Percentiles rank a stretch among this genome's conserved stretches.
phyloP scores from a whole-genome alignment of 1,139 yeast species.

The Tardiomyces digboiensis region DNA sequence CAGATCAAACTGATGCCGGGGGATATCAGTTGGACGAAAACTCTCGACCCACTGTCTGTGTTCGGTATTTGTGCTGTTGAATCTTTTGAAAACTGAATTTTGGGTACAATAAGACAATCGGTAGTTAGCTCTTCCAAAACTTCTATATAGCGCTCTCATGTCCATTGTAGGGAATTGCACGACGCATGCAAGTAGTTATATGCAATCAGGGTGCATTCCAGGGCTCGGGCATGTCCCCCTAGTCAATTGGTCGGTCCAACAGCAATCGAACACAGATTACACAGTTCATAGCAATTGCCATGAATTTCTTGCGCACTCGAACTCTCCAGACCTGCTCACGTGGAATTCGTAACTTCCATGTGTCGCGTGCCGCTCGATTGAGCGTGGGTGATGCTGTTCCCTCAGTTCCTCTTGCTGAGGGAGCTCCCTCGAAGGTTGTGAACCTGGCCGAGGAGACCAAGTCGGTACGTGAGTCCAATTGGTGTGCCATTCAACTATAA shows the following conservation, averaged over 20 bases:
- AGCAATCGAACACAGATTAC: too few species aligned
- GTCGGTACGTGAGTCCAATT: constrained; percentile 9
- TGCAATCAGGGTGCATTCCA: too few species aligned
- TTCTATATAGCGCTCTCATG: too few species aligned
- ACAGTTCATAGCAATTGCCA: too few species aligned
- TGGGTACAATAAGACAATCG: too few species aligned
- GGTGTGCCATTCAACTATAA: too few species aligned
- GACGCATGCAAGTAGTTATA: too few species aligned
- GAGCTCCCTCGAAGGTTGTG: constrained; percentile 58
- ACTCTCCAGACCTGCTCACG: constrained; percentile 1
- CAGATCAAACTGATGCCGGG: constrained; percentile 40
- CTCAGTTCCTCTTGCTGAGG: constrained; percentile 42
- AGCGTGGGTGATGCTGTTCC: constrained; percentile 42
- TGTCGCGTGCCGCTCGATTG: constrained; percentile 18
- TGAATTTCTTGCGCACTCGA: not conserved
- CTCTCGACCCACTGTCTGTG: not conserved
- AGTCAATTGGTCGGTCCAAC: too few species aligned
- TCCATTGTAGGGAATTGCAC: too few species aligned
- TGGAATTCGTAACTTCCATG: constrained; percentile 15
- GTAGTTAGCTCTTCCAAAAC: too few species aligned
- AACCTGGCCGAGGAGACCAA: constrained; percentile 48
- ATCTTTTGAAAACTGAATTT: too few species aligned
- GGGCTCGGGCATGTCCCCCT: too few species aligned
- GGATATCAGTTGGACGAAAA: constrained; percentile 34
- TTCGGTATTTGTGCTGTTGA: not conserved